Base-by-base conservation (phyloP, 129 eudicot genomes). In the Kitagawia praeruptora region DNA sequence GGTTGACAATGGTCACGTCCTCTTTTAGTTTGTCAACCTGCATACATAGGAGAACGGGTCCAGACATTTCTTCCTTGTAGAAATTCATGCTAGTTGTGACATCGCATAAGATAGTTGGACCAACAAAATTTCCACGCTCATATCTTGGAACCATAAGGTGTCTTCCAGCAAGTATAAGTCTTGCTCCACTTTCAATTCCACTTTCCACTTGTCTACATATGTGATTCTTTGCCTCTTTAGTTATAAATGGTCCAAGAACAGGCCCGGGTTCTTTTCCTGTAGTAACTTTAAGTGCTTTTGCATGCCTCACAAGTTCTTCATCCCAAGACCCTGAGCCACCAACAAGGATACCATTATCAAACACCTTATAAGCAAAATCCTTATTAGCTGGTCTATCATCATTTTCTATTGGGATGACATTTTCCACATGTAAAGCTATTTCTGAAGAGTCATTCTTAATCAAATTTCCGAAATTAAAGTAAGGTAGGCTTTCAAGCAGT, bases 131-230 rank as follows among this genome's bases (percentile, higher is more conserved):
- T n/a, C n/a, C n/a, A n/a, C n/a, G n/a, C n/a, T n/a, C n/a, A n/a
- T n/a, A n/a, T n/a, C n/a, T n/a, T n/a, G n/a, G n/a, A n/a, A 89
- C 93, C 85, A 66, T 63, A 73, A 89, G 81, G 73, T 86, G 74
- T 81, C 93, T 86, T 48, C 90, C 93, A 66, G 86, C 93, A 69
- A 89, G 93, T 25, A 84, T 64, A 34, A 86, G 85, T 78, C 85
- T 77, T 45, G 93, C 88, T 69, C 90, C 93, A 83, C 84, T 85
- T 58, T 86, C 88, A 74, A 86, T 80, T 38, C 79, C 82, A 75
- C 76, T 72, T 82, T 89, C 84, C 38, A 89, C 61, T 34, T 82
- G 80, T 56, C 83, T 80, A 81, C 87, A 82, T 78, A 86, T 63
- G 58, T 81, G 82, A 44, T 86, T 88, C 87, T 89, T 89, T 34